Conservation (phyloP, 2,329 filamentous ascomycete species). For the Calonectria multiphialidica region DNA sequence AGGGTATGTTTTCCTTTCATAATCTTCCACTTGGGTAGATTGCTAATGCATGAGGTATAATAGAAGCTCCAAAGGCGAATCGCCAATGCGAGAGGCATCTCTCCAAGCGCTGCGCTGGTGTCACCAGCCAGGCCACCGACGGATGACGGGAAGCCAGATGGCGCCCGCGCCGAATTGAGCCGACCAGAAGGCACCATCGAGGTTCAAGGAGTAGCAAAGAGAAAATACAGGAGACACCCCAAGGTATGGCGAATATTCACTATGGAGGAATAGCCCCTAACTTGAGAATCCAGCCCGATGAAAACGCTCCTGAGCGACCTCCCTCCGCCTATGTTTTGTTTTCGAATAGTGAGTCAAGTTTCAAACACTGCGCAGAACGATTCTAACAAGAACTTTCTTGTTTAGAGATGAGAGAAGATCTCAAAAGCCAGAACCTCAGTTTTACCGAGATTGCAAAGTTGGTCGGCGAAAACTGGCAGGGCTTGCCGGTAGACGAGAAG, state of each 20-base stretch:
- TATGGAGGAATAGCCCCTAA: not conserved
- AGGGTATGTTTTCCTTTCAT: slow-evolving; percentile 66
- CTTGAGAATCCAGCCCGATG: slow-evolving; percentile 69
- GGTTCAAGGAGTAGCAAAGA: slow-evolving; percentile 65
- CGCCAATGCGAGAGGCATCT: slow-evolving; percentile 76
- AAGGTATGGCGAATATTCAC: slow-evolving; percentile 64
- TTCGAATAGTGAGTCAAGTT: slow-evolving; percentile 76
- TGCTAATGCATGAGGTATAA: slow-evolving; percentile 14
- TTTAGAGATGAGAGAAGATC: slow-evolving; percentile 79
- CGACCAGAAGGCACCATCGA: slow-evolving; percentile 62
- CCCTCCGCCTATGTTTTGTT: slow-evolving; percentile 89
- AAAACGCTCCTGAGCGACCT: slow-evolving; percentile 83
- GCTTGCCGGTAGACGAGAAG: slow-evolving; percentile 73
- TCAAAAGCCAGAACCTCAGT: slow-evolving; percentile 81
- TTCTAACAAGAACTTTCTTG: not conserved
- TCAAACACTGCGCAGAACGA: not conserved
- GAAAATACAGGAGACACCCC: slow-evolving; percentile 83
- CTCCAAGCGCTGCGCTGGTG: slow-evolving; percentile 64
- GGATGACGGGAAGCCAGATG: slow-evolving; percentile 69
- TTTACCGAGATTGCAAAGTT: slow-evolving; percentile 89
- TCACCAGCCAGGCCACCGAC: slow-evolving; percentile 62
- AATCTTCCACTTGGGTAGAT: slow-evolving; percentile 26
- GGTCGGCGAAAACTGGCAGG: slow-evolving; percentile 86
- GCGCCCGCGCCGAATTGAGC: slow-evolving; percentile 60
- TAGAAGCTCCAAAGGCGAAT: slow-evolving; percentile 89